These are phyloP conservation scores for Elsinoe fawcettii DNA, from an alignment of 2,329 filamentous ascomycete species.

Conservation along the genomic window DNA sequence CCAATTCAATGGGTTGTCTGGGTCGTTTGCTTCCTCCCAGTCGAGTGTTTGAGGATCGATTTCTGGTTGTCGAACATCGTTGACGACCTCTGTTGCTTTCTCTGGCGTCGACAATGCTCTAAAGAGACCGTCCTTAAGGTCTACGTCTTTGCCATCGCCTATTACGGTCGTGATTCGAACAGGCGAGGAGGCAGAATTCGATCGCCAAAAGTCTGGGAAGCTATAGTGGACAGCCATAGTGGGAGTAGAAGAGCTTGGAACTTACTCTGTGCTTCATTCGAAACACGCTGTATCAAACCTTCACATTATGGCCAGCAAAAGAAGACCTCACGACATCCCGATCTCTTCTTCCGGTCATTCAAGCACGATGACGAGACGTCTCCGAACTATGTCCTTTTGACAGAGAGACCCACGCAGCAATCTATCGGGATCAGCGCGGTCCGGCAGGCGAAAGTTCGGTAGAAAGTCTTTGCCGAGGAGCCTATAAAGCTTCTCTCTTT, in stretches of 20 bases:
- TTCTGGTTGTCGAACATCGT: background rate
- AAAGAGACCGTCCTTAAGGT: background rate
- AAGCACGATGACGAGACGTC: background rate
- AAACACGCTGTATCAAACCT: background rate
- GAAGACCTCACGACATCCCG: background rate
- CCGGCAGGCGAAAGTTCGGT: background rate
- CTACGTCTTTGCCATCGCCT: background rate
- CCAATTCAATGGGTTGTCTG: constrained; percentile 49
- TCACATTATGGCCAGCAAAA: background rate
- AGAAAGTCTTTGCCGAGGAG: background rate
- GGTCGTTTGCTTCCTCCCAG: constrained; percentile 29
- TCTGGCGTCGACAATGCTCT: background rate
- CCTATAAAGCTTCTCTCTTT: background rate
- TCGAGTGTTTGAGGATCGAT: constrained; percentile 14
- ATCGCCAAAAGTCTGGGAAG: background rate
- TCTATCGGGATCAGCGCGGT: background rate
- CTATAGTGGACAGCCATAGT: background rate
- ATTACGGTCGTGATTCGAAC: background rate
- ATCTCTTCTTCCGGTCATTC: background rate
- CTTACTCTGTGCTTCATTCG: background rate
- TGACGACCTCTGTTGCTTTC: background rate
- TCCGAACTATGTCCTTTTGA: background rate
- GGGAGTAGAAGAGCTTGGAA: background rate
- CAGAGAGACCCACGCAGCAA: background rate
- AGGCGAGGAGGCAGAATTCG: background rate